Base-by-base conservation (phyloP, 176 grass and related monocot species). In the Oryza nivara region DNA sequence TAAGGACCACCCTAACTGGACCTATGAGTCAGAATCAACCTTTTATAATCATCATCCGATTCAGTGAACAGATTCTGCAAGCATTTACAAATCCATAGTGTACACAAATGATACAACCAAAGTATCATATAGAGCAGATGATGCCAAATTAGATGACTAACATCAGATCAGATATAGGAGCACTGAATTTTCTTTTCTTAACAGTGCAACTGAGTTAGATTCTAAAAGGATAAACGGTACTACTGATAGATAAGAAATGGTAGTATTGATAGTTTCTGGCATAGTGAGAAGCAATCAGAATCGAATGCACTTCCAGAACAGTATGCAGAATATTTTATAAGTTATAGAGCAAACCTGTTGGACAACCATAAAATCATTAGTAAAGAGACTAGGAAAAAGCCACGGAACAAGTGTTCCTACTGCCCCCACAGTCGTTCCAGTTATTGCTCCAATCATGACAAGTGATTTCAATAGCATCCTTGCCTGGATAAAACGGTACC, bases 381-480 rank as follows among this genome's bases (percentile, higher is more conserved):
- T 98, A 80, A 98, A 98, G 56, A 92, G 58, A 45, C 76, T 83
- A 26, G 96, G 93, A 26, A 98, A 88, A 74, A 98, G 73, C 85
- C 91, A 93, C 5, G 96, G 96, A 68, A 95, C 72, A 79, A 87
- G 88, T 65, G 96, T 93, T 80, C 96, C 93, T 54, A 89, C 73
- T 80, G 70, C 20, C 71, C 89, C 93, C 73, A 98, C 68, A n/a
- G 70, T 88, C n/a, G 70, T 26, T 85, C 96, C 96, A 87, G 65
- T 52, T 51, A 93, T 93, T 40, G 69, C 87, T 85, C 96, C 96
- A 65, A 98, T 93, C 13, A 92, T 79, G 12, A 92, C 85, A 88
- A 98, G 96, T 36, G 96, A 98, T 82, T 89, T 98, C 84, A 95
- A 78, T 34, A 98, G 85, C 91, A 95, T 89, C 73, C 96, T 84